Conservation (phyloP, 805 yeast genomes). For the Pichia manshurica region DNA sequence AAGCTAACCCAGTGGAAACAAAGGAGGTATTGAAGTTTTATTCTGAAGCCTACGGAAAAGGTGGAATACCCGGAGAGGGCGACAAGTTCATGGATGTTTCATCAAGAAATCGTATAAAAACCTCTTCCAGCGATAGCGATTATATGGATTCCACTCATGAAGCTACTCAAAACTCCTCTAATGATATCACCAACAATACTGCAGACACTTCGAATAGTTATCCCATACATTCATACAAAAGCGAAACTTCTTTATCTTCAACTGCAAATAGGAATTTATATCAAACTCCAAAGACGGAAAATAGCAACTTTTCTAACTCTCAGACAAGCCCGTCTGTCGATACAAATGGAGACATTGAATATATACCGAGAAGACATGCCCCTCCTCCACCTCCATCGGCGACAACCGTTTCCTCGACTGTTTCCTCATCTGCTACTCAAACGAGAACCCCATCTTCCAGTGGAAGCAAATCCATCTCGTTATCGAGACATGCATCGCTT, state of each 20-base stretch:
- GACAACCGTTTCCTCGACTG: not conserved
- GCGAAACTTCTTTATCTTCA: not conserved
- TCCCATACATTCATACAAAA: slow-evolving; percentile 5
- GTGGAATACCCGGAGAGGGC: slow-evolving; percentile 10
- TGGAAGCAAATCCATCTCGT: not conserved
- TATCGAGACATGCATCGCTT: not conserved
- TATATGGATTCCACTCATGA: slow-evolving; percentile 11
- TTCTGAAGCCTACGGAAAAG: slow-evolving; percentile 19
- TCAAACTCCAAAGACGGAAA: slow-evolving; percentile 9
- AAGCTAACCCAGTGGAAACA: slow-evolving; percentile 89
- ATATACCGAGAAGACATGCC: slow-evolving; percentile 32
- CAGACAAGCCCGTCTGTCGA: not conserved
- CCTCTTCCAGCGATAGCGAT: slow-evolving; percentile 18
- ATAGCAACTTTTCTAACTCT: slow-evolving; percentile 9
- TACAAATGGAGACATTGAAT: slow-evolving; percentile 18
- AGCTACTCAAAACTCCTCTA: slow-evolving; percentile 6
- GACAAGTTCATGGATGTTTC: slow-evolving; percentile 28
- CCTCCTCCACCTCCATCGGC: slow-evolving; percentile 31
- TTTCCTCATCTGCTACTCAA: not conserved
- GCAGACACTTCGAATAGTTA: slow-evolving; percentile 4
- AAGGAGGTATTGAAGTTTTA: slow-evolving; percentile 29
- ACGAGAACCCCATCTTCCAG: not conserved
- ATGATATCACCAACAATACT: slow-evolving; percentile 1
- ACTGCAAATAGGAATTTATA: not conserved
- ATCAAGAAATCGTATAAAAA: slow-evolving; percentile 11